These are phyloP conservation scores for Penicillium taxi DNA, from an alignment of 495 filamentous ascomycete species.

Conservation along the genomic window DNA sequence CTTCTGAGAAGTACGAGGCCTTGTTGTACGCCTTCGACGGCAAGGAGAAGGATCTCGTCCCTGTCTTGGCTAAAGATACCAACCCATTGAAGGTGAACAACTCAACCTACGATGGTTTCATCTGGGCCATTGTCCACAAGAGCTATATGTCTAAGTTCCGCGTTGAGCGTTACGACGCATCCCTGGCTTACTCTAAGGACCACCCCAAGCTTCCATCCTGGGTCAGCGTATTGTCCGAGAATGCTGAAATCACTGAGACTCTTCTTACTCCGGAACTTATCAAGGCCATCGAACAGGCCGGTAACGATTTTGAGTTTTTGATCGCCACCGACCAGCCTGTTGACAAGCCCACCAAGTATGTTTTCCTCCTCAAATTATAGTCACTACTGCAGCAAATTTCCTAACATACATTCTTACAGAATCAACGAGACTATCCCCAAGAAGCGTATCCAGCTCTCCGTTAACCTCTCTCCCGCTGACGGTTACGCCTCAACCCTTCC, in stretches of 20 bases:
- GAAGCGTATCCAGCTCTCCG: conserved; percentile 77
- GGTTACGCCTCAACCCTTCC: conserved; percentile 61
- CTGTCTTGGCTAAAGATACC: conserved; percentile 46
- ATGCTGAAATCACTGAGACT: conserved; percentile 84
- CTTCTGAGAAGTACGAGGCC: conserved; percentile 64
- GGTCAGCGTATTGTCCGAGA: conserved; percentile 94
- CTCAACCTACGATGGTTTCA: conserved; percentile 80
- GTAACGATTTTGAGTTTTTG: conserved; percentile 76
- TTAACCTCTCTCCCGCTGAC: conserved; percentile 45
- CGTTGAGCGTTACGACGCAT: conserved; percentile 90
- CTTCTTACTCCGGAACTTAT: conserved; percentile 78
- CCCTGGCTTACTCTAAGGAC: conserved; percentile 86
- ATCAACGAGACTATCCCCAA: conserved; percentile 76
- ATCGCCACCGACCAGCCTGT: conserved; percentile 86
- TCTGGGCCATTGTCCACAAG: conserved; percentile 95
- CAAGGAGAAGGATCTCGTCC: conserved; percentile 69
- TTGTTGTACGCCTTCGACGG: conserved; percentile 84
- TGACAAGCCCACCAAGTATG: conserved; percentile 79
- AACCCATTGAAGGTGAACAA: conserved; percentile 50
- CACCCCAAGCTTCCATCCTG: conserved; percentile 82
- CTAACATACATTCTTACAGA: conserved; percentile 36
- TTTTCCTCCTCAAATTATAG: neutral
- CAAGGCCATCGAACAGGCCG: conserved; percentile 70
- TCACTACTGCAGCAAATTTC: neutral
- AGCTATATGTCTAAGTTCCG: conserved; percentile 81